Base-by-base conservation (phyloP, 164 flowering plant genomes). In the Litsea cubeba region DNA sequence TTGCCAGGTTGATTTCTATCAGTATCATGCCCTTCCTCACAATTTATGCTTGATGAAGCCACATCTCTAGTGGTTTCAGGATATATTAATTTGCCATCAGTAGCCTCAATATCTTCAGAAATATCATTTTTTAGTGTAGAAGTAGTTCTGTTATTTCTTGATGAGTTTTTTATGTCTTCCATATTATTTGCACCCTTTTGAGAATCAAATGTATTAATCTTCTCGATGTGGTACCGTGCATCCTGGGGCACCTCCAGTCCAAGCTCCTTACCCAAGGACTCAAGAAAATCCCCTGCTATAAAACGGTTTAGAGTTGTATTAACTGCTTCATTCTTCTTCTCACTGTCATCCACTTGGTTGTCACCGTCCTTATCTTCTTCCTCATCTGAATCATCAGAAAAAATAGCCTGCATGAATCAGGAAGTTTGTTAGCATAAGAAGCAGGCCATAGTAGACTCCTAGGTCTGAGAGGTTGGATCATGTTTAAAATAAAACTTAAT, bases 211-310 rank as follows among this genome's bases (percentile, higher is more conserved):
- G 20, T 60, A 68, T 22, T 75, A 25, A 79, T 71, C 71, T 83
- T 90, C 71, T 71, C 80, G 50, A 70, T 71, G 22, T 84, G 46
- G 50, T 35, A 68, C 24, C 86, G 79, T 40, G 75, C 67, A 68
- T 90, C 97, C 71, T 91, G 90, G 62, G 99, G 99, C 71, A 96
- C 97, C 83, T 86, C 91, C 15, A 96, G 75, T 65, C 99, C 99
- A 17, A 94, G 84, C 75, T 96, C 99, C 83, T 96, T 91, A 26
- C 98, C 98, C 81, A 93, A 74, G 17, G 98, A 89, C 82, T 92
- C 98, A 68, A 96, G 80, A 80, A 96, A 96, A 89, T 96, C 99
- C 54, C 99, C 98, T 0, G 97, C 99, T 71, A 94, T 90, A 75
- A 96, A 78, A 69, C 97, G 97, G 71, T 85, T 96, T 65, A 92